Evolutionary conservation across 2,329 filamentous ascomycete species (phyloP), one percentile per base, ranked within the genome.

Genomic region (Mariannaea sp.): DNA sequence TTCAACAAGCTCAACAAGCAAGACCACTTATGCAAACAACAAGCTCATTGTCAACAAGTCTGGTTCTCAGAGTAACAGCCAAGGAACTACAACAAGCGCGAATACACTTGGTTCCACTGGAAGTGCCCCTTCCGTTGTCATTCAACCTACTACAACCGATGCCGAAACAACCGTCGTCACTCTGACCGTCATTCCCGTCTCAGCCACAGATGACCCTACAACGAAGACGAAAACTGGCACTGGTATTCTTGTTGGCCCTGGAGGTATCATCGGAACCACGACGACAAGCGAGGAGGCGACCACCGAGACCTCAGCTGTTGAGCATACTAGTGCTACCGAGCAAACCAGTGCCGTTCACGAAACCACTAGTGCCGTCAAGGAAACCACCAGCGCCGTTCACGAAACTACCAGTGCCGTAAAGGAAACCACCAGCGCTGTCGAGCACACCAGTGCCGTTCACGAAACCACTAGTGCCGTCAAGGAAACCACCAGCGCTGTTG

Each of bases 181-280:
- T n/a, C n/a, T n/a, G n/a, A n/a, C n/a, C n/a, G n/a, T n/a, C n/a
- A n/a, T n/a, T n/a, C n/a, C n/a, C n/a, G n/a, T n/a, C n/a, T n/a
- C 53, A 9, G 60, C 60, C 12, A 51, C 58, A 2, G 51, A 56
- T 5, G 46, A 58, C 38, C 49, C 51, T n/a, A 48, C 13, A 7
- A 51, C 29, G 9, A 44, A 49, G 3, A 48, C 55, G 5, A 60
- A 61, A 9, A 49, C 59, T 17, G 61, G 63, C 13, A 65, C 61
- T 27, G 59, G 58, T 5, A 65, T 69, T 41, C 56, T 69, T 7
- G 49, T 64, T 38, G 65, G 58, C 4, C 65, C 65, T 3, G 61
- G 64, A 3, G 65, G 64, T 19, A 59, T 66, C 17, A 57, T 66
- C 7, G 39, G 43, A 8, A 53, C 29, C 26, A 27, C 35, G 16